Conservation (phyloP, 345 rosid genomes). For the Eucalyptus coolabah region DNA sequence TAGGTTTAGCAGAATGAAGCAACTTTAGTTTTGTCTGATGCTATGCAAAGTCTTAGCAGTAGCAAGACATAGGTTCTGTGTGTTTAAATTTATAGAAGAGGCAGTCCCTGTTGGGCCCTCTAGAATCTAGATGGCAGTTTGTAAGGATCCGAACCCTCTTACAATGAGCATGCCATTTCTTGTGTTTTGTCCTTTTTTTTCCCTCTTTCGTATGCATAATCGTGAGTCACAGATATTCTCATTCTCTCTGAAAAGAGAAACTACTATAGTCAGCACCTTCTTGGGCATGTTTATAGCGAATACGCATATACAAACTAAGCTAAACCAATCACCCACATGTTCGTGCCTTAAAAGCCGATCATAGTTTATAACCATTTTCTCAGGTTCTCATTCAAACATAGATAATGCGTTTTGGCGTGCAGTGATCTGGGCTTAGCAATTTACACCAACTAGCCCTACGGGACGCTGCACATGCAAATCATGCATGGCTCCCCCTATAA, state of each 20-base stretch:
- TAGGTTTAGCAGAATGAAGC: neutral
- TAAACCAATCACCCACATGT: neutral
- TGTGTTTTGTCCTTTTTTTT: neutral
- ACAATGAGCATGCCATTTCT: neutral
- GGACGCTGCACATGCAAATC: neutral
- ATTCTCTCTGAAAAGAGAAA: neutral
- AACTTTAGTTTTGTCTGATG: neutral
- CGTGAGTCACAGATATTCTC: neutral
- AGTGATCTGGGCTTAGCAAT: neutral
- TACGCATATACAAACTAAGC: neutral
- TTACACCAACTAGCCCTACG: neutral
- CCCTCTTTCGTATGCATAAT: neutral
- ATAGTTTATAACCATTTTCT: neutral
- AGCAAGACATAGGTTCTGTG: neutral
- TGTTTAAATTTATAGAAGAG: neutral
- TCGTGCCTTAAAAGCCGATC: neutral
- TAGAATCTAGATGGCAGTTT: neutral
- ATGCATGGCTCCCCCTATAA: constrained; percentile 10
- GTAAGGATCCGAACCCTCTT: neutral
- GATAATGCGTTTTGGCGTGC: neutral
- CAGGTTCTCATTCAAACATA: neutral
- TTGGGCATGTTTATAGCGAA: neutral
- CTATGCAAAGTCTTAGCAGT: neutral
- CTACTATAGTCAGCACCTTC: neutral
- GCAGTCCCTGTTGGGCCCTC: neutral